Percentiles rank a stretch among this genome's conserved stretches.
phyloP scores from a whole-genome alignment of 2,329 filamentous ascomycete genomes.

The Venturia aucupariae region DNA sequence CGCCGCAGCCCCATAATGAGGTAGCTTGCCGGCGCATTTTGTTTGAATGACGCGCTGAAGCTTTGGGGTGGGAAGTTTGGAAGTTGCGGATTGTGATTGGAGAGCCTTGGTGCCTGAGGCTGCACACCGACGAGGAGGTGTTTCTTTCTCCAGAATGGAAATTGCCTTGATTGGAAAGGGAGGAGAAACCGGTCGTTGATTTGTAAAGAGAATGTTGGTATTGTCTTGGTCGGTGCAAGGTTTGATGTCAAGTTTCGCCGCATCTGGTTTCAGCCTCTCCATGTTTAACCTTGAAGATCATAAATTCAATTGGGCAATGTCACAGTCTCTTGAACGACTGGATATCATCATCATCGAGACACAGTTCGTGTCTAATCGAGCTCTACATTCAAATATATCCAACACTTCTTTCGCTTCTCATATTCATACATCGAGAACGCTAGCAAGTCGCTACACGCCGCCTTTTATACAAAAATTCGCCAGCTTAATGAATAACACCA shows the following conservation, averaged over 20 bases:
- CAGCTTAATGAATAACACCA: too few relatives aligned
- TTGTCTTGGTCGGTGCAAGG: neutral
- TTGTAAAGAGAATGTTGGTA: too few relatives aligned
- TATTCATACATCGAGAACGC: neutral
- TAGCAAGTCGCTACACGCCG: neutral
- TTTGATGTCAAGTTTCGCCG: neutral
- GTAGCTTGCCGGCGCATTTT: constrained; percentile 13
- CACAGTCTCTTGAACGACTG: too few relatives aligned
- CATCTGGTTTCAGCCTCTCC: neutral
- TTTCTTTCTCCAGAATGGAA: too few relatives aligned
- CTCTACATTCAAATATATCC: neutral
- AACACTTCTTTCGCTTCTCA: neutral
- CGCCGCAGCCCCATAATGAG: constrained; percentile 8
- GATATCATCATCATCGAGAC: too few relatives aligned
- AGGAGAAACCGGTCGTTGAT: too few relatives aligned
- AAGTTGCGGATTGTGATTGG: neutral
- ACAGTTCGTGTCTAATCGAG: neutral
- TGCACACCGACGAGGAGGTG: too few relatives aligned
- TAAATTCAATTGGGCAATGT: too few relatives aligned
- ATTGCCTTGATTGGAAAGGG: too few relatives aligned
- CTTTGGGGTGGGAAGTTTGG: neutral
- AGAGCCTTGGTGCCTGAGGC: neutral
- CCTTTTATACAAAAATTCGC: neutral
- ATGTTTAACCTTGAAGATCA: too few relatives aligned
- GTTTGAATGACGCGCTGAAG: neutral